A percentile compares a stretch with the other conserved stretches of the same genome.
Conservation (phyloP, 1,284 basidiomycete species). For the Ustilago sp. region DNA sequence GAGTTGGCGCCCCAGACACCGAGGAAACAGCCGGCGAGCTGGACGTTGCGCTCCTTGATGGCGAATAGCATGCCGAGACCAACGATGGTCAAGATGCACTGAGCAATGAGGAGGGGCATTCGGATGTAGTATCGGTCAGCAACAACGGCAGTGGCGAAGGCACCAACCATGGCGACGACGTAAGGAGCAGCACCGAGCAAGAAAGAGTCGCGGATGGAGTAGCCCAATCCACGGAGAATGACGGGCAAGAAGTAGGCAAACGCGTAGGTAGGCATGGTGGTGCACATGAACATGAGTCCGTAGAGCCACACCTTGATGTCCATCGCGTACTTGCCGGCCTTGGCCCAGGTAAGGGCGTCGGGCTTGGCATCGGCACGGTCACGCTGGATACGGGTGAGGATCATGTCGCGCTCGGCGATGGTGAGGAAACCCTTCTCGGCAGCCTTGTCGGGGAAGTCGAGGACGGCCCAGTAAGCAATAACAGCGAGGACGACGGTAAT, state of each 20-base stretch:
- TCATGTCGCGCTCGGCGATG: slow-evolving; percentile 69
- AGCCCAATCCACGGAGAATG: slow-evolving; percentile 71
- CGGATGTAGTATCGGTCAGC: slow-evolving; percentile 70
- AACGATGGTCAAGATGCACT: slow-evolving; percentile 67
- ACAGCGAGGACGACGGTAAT: slow-evolving; percentile 51
- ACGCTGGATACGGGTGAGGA: slow-evolving; percentile 70
- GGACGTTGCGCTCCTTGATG: slow-evolving; percentile 38
- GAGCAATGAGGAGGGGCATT: slow-evolving; percentile 68
- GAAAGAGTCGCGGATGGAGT: slow-evolving; percentile 52
- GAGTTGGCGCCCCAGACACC: slow-evolving; percentile 69
- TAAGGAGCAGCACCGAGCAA: slow-evolving; percentile 71
- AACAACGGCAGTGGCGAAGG: slow-evolving; percentile 66
- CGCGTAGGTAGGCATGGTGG: slow-evolving; percentile 55
- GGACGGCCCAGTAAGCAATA: slow-evolving; percentile 53
- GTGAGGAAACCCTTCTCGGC: slow-evolving; percentile 70
- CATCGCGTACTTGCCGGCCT: slow-evolving; percentile 66
- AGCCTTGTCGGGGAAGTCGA: slow-evolving; percentile 72
- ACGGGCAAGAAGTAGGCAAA: slow-evolving; percentile 70
- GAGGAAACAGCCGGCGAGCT: slow-evolving; percentile 70
- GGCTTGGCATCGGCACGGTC: slow-evolving; percentile 71
- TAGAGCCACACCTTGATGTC: slow-evolving; percentile 72
- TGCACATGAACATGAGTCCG: slow-evolving; percentile 69
- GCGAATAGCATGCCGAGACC: slow-evolving; percentile 70
- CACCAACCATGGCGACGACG: slow-evolving; percentile 64
- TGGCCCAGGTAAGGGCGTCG: slow-evolving; percentile 69